Base-by-base conservation (phyloP, 371 early-diverging fungal species). In the Entomophthora muscae region DNA sequence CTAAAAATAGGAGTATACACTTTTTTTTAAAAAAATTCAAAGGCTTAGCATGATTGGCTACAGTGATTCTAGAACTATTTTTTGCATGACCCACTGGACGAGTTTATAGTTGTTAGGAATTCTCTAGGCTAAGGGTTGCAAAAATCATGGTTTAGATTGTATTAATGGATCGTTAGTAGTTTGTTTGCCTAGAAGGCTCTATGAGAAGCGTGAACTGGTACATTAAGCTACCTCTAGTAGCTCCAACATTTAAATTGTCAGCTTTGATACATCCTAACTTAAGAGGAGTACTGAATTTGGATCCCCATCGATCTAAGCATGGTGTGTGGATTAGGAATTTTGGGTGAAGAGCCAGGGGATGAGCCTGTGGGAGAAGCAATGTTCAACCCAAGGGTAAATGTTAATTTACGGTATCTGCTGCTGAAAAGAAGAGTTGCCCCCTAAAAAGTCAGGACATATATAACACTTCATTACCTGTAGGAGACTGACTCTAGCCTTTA, bases 401-500 rank as follows among this genome's bases (percentile, higher is more conserved):
- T 7, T 42, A 62, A 30, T 53, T 62, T 32, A 2, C 62, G 51
- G 24, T 62, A 62, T 21, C 29, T 62, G 22, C 62, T 53, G 24
- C 53, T 62, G 17, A 62, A 52, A 13, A 62, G 42, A 22, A 52
- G 5, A 52, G 62, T 23, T 1, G 28, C 5, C 13, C 62, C 62
- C 62, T 62, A 62, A 62, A 62, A 12, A 28, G 3, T n/a, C n/a
- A n/a, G 24, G 13, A 52, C 26, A 22, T 32, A 24, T 52, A 53
- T 42, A 31, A 28, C 42, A 24, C 17, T 26, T 26, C 17, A 60
- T 64, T 70, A 71, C 75, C 69, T 77, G 67, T 7, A 69, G 29
- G 7, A 80, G 72, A 0, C 80, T 76, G 52, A 82, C 67, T 28
- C 77, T 69, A 17, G 77, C 77, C 66, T 84, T 84, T 53, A 84